A percentile compares a stretch with the other conserved stretches of the same genome.
These are phyloP conservation scores for Xylariaceae sp. DNA, from an alignment of 2,329 filamentous ascomycete genomes.

Conservation along the genomic window DNA sequence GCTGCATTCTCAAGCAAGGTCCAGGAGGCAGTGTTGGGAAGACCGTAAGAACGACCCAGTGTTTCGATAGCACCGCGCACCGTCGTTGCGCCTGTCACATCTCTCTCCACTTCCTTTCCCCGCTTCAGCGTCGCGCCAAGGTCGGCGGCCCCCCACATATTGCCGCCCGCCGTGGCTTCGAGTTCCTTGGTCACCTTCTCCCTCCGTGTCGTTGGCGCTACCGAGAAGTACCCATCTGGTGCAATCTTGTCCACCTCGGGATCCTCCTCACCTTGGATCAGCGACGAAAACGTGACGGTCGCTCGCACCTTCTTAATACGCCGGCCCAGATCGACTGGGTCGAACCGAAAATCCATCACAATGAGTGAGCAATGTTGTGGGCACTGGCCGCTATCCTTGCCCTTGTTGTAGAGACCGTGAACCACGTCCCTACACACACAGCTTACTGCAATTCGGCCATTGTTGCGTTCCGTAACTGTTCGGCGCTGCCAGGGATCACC, in stretches of 20 bases:
- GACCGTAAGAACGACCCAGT: background rate
- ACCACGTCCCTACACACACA: background rate
- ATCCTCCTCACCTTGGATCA: background rate
- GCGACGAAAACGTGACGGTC: background rate
- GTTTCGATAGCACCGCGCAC: background rate
- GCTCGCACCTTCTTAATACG: background rate
- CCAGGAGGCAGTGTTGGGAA: slow-evolving; percentile 1
- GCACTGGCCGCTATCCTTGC: background rate
- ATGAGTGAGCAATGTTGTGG: background rate
- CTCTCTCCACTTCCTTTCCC: background rate
- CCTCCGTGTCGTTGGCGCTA: background rate
- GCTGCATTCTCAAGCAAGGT: slow-evolving; percentile 1
- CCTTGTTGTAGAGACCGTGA: background rate
- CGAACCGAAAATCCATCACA: background rate
- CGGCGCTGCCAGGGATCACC: background rate
- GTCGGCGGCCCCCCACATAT: background rate
- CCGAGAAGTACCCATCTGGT: background rate
- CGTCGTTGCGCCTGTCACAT: background rate
- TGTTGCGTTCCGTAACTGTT: background rate
- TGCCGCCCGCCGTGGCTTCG: background rate
- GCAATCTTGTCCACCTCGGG: background rate
- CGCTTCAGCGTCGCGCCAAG: background rate
- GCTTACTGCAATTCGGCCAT: background rate
- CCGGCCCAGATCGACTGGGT: background rate
- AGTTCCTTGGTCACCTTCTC: background rate